These are phyloP conservation scores for Pseudonitzschia delicatissima DNA, from an alignment of 108 stramenopile species.

Conservation along the genomic window DNA sequence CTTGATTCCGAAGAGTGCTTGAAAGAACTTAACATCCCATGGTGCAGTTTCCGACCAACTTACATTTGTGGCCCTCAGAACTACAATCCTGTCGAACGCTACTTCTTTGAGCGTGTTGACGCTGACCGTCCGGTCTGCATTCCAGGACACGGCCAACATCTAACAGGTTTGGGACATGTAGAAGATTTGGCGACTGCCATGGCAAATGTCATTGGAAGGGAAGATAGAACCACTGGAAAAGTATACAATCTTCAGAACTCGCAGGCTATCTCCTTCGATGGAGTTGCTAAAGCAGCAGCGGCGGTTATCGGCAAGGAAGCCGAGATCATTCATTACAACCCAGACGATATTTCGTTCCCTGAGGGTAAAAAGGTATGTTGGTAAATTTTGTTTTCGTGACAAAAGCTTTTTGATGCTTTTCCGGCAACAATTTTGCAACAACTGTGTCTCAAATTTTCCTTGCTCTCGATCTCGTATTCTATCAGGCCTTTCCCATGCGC, in stretches of 20 bases:
- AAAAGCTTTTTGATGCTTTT: too few species aligned
- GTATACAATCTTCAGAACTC: constrained; percentile 38
- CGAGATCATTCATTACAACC: constrained; percentile 37
- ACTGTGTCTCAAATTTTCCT: too few species aligned
- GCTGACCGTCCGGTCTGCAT: constrained; percentile 29
- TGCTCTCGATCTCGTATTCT: neutral
- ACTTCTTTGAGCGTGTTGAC: constrained; percentile 38
- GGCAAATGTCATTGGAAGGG: constrained; percentile 31
- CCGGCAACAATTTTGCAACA: too few species aligned
- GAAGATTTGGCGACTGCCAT: constrained; percentile 38
- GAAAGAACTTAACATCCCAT: constrained; percentile 19
- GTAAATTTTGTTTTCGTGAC: neutral
- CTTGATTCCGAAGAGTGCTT: constrained; percentile 31
- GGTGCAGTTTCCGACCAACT: constrained; percentile 40
- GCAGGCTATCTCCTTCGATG: constrained; percentile 34
- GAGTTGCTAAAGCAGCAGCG: constrained; percentile 31
- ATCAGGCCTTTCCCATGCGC: constrained; percentile 35
- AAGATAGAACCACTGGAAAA: constrained; percentile 28
- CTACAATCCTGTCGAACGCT: constrained; percentile 40
- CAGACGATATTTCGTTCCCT: constrained; percentile 24
- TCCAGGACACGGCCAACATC: constrained; percentile 36
- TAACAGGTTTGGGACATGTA: constrained; percentile 37
- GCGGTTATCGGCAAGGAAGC: constrained; percentile 23
- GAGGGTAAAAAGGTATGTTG: constrained; percentile 25
- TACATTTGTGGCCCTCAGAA: constrained; percentile 41